Evolutionary conservation across 2,329 filamentous ascomycete genomes (phyloP), one percentile per base, ranked within the genome.

Genomic region (Aspergillus quadricinctus): DNA sequence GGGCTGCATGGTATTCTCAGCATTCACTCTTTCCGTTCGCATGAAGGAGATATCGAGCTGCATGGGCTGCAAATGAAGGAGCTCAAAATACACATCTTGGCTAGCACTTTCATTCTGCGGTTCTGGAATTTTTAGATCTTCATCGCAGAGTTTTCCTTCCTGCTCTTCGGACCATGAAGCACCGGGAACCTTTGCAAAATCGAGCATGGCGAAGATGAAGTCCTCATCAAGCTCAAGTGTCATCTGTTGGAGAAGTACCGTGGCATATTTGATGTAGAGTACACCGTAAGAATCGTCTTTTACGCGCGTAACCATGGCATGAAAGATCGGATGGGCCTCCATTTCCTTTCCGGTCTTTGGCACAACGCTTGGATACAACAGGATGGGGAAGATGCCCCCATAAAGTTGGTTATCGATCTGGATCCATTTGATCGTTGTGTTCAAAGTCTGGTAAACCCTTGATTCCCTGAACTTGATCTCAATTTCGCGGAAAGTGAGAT

Each of bases 271-370:
- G 81, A 99, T 92, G 75, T 99, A 99, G 9, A 97, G 79, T 23
- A 99, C 94, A 66, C 94, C 94, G 69, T 97, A 99, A 0, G 92
- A 96, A 69, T 99, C 93, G 68, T 99, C 94, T 78, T 99, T 99
- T 72, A 99, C 93, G 29, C 92, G 84, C 10, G 93, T 97, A 54
- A 97, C 81, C 81, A 92, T 93, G 14, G 88, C 87, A 67, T 97
- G 92, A 70, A 99, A 84, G 53, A 95, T 97, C 0, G 94, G 94
- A 75, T 97, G 94, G 0, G 92, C 88, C 62, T 97, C 94, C 70
- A 96, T 94, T 73, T 99, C 94, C 69, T 94, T 92, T 37, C 91
- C 92, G 62, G 92, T 94, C 81, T 97, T 97, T 0, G 94, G 93
- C 17, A 99, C 94, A 9, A 99, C 94, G 75, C 92, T 97, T 5